Evolutionary conservation across 768 basidiomycete genomes (phyloP).

Genomic region (Megacollybia marginata): DNA sequence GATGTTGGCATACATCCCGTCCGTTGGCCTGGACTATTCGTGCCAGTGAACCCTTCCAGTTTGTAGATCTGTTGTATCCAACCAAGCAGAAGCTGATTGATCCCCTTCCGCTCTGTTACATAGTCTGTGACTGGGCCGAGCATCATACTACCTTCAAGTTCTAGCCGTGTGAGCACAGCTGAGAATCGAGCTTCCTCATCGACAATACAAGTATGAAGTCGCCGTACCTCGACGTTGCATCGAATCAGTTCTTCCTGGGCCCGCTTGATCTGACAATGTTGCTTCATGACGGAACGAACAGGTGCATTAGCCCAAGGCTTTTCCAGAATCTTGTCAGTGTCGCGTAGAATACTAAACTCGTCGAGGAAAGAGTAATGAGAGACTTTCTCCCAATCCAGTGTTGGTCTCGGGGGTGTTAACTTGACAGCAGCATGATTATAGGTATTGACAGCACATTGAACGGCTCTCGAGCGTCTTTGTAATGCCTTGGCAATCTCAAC

Average conservation of each 20-base stretch:
- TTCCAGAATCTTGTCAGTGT: constrained; percentile 20
- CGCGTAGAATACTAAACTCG: constrained; percentile 25
- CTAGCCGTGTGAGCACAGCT: not conserved
- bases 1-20: not conserved
- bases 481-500: constrained; percentile 26
- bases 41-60: not conserved
- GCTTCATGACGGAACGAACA: constrained; percentile 16
- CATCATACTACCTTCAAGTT: not conserved
- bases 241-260: constrained; percentile 23
- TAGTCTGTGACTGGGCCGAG: not conserved
- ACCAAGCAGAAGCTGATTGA: not conserved
- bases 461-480: constrained; percentile 20
- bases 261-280: constrained; percentile 18
- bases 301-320: constrained; percentile 20
- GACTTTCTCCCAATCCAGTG: constrained; percentile 14
- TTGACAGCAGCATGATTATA: constrained; percentile 23
- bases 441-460: constrained; percentile 18
- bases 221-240: constrained; percentile 23
- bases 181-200: constrained; percentile 12
- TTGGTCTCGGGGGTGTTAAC: constrained; percentile 10
- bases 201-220: constrained; percentile 16
- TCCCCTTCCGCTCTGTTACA: not conserved
- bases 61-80: constrained; percentile 2
- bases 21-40: not conserved
- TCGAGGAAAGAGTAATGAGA: constrained; percentile 13